Evolutionary conservation across 768 basidiomycete species (phyloP).

Genomic region (Tylopilus vinaceipallidus): DNA sequence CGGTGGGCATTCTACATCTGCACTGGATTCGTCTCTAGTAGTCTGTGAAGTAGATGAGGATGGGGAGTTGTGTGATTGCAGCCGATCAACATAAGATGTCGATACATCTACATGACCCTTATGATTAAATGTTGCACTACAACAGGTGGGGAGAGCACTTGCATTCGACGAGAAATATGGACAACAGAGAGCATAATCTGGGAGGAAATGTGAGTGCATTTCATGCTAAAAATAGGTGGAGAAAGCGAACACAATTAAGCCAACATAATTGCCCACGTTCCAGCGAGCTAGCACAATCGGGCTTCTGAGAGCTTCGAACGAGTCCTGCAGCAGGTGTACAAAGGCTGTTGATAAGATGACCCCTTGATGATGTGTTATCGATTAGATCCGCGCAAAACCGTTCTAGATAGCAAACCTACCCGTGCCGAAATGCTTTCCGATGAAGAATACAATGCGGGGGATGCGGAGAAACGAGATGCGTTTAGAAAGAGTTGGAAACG

Average conservation of each 20-base stretch:
- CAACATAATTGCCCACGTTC: slow-evolving; percentile 57
- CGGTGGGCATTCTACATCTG: slow-evolving; percentile 2
- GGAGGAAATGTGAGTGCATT: not conserved
- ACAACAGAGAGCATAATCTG: slow-evolving; percentile 61
- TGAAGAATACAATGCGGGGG: slow-evolving; percentile 70
- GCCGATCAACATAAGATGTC: slow-evolving; percentile 68
- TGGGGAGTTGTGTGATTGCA: slow-evolving; percentile 62
- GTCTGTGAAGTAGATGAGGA: slow-evolving; percentile 39
- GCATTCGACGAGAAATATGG: slow-evolving; percentile 84
- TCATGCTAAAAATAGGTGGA: not conserved
- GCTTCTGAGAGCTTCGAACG: slow-evolving; percentile 58
- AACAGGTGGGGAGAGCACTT: slow-evolving; percentile 27
- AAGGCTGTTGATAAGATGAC: slow-evolving; percentile 84
- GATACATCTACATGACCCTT: slow-evolving; percentile 54
- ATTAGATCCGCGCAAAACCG: not conserved
- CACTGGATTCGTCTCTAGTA: slow-evolving; percentile 20
- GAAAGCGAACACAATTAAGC: slow-evolving; percentile 70
- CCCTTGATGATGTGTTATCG: slow-evolving; percentile 36
- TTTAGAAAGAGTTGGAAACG: slow-evolving; percentile 67
- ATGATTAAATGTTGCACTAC: not conserved
- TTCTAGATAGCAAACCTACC: slow-evolving; percentile 34
- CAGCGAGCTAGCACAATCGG: slow-evolving; percentile 45
- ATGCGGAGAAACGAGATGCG: slow-evolving; percentile 52
- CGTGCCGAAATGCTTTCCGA: slow-evolving; percentile 88
- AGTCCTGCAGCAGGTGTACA: slow-evolving; percentile 76